Base-by-base conservation (phyloP, 805 yeast genomes). In the Naumovozyma dairenensis region DNA sequence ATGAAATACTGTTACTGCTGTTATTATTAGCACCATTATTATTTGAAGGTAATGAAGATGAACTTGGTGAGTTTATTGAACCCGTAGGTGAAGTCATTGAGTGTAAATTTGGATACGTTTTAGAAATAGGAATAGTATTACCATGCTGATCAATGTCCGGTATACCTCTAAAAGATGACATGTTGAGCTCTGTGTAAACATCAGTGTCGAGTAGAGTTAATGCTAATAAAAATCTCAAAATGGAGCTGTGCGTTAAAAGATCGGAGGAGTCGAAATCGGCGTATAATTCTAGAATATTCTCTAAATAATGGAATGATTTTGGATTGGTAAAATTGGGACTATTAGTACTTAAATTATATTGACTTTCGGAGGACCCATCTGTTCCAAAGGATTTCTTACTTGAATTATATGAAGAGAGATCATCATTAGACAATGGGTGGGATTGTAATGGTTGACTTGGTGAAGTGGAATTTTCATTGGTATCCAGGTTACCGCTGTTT, bases 181-280 rank as follows among this genome's bases (percentile, higher is more conserved):
- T 17, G 31, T 43, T 48, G 34, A 46, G 25, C 22, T 46, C 50
- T 9, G 38, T 38, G 18, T 45, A 44, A 3, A 36, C 34, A 9
- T 45, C 41, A 4, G 36, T 36, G 31, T 45, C 51, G 6, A 50
- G 31, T 14, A 50, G 34, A 4, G 42, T 28, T 36, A 48, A 33
- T 10, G 41, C 32, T 2, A 41, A 21, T 18, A 45, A 26, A 32
- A 50, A 50, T 28, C 46, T 32, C 9, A 50, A 32, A 3, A 46
- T 33, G 3, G 55, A 34, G 5, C 37, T 34, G 31, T 43, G 36
- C 7, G 48, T 38, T 19, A 38, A 28, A 9, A 46, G 28, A 28
- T 49, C 53, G 9, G 42, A 28, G 16, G 37, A 32, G 19, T 42
- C 37, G 14, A 30, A 36, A 21, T 35, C 33, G 6, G 40, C 26